Conservation (phyloP, 2,329 filamentous ascomycete species). For the Didymella keratinophila region DNA sequence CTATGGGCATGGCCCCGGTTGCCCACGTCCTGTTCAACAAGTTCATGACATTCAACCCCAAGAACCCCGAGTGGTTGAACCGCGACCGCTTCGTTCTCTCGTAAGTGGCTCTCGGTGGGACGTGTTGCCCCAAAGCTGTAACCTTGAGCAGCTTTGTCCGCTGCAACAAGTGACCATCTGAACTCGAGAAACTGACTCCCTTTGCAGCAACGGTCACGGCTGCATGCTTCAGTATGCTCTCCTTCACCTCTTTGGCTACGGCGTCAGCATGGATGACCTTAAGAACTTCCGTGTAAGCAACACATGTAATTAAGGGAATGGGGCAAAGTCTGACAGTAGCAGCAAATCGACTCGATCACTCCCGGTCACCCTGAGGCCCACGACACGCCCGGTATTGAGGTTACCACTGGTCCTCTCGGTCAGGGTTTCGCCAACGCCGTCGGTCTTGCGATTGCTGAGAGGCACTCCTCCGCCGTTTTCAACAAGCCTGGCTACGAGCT, state of each 20-base stretch:
- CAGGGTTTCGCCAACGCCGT: constrained; percentile 98
- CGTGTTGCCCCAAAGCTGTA: constrained; percentile 2
- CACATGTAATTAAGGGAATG: constrained; percentile 39
- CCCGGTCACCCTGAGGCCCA: constrained; percentile 96
- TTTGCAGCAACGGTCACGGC: constrained; percentile 91
- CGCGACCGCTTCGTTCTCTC: constrained; percentile 98
- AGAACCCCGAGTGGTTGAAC: constrained; percentile 97
- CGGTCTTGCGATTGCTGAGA: constrained; percentile 95
- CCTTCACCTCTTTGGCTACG: constrained; percentile 95
- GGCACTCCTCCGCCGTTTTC: constrained; percentile 87
- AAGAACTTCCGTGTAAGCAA: constrained; percentile 92
- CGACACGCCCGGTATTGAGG: constrained; percentile 95
- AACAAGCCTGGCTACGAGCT: constrained; percentile 96
- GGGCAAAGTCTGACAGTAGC: constrained; percentile 20
- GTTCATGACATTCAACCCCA: constrained; percentile 99
- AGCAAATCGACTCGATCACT: constrained; percentile 80
- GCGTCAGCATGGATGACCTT: constrained; percentile 84
- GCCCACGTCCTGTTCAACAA: constrained; percentile 98
- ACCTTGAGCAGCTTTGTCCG: constrained; percentile 22
- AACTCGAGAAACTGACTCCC: constrained; percentile 26
- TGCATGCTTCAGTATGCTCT: constrained; percentile 99
- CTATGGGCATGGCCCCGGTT: constrained; percentile 95
- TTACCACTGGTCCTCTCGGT: constrained; percentile 96
- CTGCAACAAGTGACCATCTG: constrained; percentile 22
- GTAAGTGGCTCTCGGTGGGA: constrained; percentile 67